A percentile compares a stretch with the other conserved stretches of the same genome.
Conservation (phyloP, 2,329 filamentous ascomycete genomes). For the Pseudogymnoascus sp. region DNA sequence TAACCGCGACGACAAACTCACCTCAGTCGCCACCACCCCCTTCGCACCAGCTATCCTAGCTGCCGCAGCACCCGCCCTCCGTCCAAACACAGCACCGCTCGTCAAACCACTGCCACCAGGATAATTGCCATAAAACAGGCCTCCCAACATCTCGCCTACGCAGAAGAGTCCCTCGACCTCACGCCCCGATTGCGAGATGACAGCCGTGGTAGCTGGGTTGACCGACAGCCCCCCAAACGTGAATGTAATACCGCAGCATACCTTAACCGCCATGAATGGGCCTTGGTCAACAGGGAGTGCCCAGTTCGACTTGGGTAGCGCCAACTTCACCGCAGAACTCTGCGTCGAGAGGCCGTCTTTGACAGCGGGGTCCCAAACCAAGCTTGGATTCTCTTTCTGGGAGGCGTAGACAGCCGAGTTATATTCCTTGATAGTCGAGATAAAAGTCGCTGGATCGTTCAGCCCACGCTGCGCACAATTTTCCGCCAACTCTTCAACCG, state of each 20-base stretch:
- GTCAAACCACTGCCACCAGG: constrained; percentile 55
- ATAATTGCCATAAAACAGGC: constrained; percentile 55
- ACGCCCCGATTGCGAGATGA: constrained; percentile 38
- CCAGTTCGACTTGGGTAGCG: constrained; percentile 57
- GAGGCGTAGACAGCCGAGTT: constrained; percentile 47
- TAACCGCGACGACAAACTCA: neutral
- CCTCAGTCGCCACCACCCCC: neutral
- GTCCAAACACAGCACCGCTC: constrained; percentile 45
- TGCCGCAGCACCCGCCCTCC: constrained; percentile 29
- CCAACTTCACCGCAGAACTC: constrained; percentile 34
- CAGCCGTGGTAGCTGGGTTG: constrained; percentile 21
- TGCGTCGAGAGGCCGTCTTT: constrained; percentile 56
- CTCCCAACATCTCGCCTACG: constrained; percentile 58
- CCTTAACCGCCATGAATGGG: constrained; percentile 55
- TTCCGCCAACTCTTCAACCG: constrained; percentile 45
- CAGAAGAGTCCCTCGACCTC: constrained; percentile 50
- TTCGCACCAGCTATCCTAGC: neutral
- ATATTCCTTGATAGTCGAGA: constrained; percentile 45
- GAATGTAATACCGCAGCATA: constrained; percentile 58
- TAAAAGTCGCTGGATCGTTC: constrained; percentile 35
- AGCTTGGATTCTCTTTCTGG: constrained; percentile 35
- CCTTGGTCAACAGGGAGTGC: constrained; percentile 46
- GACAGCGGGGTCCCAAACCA: constrained; percentile 48
- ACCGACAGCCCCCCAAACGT: constrained; percentile 53
- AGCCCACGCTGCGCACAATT: constrained; percentile 40